phyloP scores from a whole-genome alignment of 176 grass and related monocot species.

The Otatea glauca region DNA sequence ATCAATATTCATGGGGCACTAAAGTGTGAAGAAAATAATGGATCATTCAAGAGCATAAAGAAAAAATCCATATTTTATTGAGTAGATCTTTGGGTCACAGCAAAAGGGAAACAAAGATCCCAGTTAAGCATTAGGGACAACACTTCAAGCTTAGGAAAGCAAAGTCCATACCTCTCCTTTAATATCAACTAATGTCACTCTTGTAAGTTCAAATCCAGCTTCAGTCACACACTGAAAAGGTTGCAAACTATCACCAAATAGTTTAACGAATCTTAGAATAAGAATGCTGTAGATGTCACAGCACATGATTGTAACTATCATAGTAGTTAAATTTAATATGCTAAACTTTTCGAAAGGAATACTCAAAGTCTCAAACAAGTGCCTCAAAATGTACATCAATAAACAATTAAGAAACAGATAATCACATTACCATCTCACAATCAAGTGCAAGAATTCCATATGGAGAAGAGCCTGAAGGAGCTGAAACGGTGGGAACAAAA shows the following conservation, averaged over 20 bases:
- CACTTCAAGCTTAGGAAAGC: conserved; percentile 9
- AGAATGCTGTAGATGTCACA: not conserved
- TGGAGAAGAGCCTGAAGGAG: conserved; percentile 58
- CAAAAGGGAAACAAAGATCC: not conserved
- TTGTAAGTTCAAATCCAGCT: conserved; percentile 96
- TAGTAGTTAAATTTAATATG: not conserved
- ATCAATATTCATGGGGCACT: not conserved
- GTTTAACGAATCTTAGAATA: not conserved
- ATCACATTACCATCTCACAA: conserved; percentile 87
- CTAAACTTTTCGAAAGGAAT: not conserved
- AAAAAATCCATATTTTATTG: conserved; percentile 3
- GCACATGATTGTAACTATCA: conserved; percentile 17
- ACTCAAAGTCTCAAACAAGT: conserved; percentile 8
- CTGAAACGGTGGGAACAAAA: conserved; percentile 75
- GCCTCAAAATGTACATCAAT: conserved; percentile 36
- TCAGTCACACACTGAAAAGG: conserved; percentile 77
- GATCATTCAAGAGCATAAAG: conserved; percentile 17
- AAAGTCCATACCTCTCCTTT: conserved; percentile 71
- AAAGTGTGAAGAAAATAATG: conserved; percentile 32
- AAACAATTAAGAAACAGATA: conserved; percentile 4
- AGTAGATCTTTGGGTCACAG: conserved; percentile 5
- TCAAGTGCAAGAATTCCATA: conserved; percentile 91
- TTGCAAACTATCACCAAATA: conserved; percentile 37
- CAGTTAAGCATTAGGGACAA: conserved; percentile 16
- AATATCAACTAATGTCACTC: conserved; percentile 89